Evolutionary conservation across 345 rosid genomes (phyloP), one percentile per base, ranked within the genome.

Genomic region (Erysimum cheiranthoides): DNA sequence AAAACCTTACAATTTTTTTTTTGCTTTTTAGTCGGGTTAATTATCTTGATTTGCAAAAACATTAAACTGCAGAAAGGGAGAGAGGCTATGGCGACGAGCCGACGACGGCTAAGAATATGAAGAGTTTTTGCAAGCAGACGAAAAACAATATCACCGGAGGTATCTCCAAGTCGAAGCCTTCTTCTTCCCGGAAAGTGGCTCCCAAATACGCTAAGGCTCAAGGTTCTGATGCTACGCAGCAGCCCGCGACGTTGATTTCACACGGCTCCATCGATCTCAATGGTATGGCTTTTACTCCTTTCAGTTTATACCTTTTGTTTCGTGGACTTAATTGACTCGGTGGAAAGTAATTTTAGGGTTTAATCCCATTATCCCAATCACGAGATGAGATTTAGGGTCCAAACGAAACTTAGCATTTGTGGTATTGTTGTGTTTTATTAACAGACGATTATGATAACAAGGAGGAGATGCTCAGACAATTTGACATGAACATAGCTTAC

Each of bases 401-500:
- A 10, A 47, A 32, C 27, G 6, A 35, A 18, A 63, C 10, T 17
- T 16, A 8, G 16, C 25, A 50, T 40, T 6, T 30, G 9, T 21
- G 62, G 38, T 68, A 16, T 70, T 54, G 28, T 61, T 28, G 36
- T 68, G 30, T 78, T 32, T 42, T 3, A 52, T 36, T 4, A 57
- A 54, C 73, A 93, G 96, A 73, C 34, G 90, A 76, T 60, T 78
- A 73, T 42, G 83, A 72, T 21, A 68, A 83, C 61, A 35, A 68
- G 12, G 96, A 90, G 78, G 83, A 80, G 51, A 76, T 80, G 45
- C 69, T 90, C 42, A 86, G 86, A 83, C 88, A 89, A 50, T 93
- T 93, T 66, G 96, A 93, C 82, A 85, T 93, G 93, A 82, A 87
- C 87, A 87, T 88, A 82, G 83, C 88, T 0, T 93, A 85, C 13